Evolutionary conservation across 139 green algal genomes (phyloP), one percentile per base, ranked within the genome.

Genomic region (Trebouxia sp.): DNA sequence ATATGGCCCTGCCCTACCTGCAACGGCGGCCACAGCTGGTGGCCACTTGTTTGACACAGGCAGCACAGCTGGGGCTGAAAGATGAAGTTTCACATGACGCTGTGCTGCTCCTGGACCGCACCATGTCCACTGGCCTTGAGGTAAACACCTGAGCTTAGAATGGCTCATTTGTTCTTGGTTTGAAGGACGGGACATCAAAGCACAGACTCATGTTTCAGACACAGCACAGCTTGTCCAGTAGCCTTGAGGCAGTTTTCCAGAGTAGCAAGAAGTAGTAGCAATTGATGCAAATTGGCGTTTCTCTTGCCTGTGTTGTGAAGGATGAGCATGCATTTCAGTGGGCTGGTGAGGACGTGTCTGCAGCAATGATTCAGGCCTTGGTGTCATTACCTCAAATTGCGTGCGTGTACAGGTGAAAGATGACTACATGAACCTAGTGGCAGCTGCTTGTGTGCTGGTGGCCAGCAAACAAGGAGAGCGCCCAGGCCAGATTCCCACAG

Each of bases 101-200:
- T 4, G 88, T 95, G 35, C 85, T 95, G 66, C 84, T 95, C 37
- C 87, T 94, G 82, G 91, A 95, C 82, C 83, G 91, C 8, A 81
- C 85, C 22, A 86, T 88, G 51, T 91, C 86, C 42, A 86, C 86
- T 12, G 80, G 75, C 24, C 80, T 85, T 32, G 76, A 88, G 83
- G 80, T 77, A 26, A 0, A 39, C 41, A 8, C 24, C 11, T 9
- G n/a, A n/a, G n/a, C n/a, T n/a, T n/a, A n/a, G n/a, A n/a, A n/a
- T n/a, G n/a, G n/a, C n/a, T n/a, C n/a, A n/a, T n/a, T n/a, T n/a
- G n/a, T n/a, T n/a, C n/a, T n/a, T n/a, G n/a, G n/a, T n/a, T n/a
- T n/a, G n/a, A n/a, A n/a, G n/a, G n/a, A n/a, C n/a, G n/a, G n/a
- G n/a, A n/a, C n/a, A n/a, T n/a, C n/a, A n/a, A n/a, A n/a, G n/a